phyloP scores from a whole-genome alignment of 257 asterid species.

The Fraxinus pennsylvanica region DNA sequence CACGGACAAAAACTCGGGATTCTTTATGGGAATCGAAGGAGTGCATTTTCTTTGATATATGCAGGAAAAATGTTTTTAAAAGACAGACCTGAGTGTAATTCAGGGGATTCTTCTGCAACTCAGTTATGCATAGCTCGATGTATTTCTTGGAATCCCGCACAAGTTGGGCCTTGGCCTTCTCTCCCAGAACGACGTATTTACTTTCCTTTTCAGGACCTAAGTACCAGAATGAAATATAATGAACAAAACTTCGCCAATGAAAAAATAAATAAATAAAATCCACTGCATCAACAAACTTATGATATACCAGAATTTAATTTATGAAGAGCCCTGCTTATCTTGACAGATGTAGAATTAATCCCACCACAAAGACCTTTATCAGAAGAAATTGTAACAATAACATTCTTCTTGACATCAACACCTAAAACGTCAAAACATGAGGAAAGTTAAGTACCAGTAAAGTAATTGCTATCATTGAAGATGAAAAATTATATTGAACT shows the following conservation, averaged over 20 bases:
- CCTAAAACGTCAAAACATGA: conserved; percentile 49
- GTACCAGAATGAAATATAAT: conserved; percentile 4
- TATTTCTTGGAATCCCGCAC: conserved; percentile 75
- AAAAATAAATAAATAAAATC: not conserved
- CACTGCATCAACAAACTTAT: conserved; percentile 9
- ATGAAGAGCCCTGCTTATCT: conserved; percentile 74
- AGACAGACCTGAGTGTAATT: conserved; percentile 85
- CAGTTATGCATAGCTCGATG: conserved; percentile 67
- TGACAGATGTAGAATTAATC: conserved; percentile 89
- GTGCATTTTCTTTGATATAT: not conserved
- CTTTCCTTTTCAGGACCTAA: conserved; percentile 82
- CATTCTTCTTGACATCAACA: conserved; percentile 90
- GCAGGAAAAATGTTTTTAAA: conserved; percentile 6
- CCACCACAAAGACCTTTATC: conserved; percentile 99
- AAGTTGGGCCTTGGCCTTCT: conserved; percentile 93
- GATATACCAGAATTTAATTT: conserved; percentile 62
- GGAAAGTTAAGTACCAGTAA: conserved; percentile 8
- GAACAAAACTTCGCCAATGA: not conserved
- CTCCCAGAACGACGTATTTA: conserved; percentile 85
- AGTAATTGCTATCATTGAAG: not conserved
- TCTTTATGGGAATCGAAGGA: not conserved
- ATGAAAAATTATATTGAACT: not conserved
- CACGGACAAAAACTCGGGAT: not conserved
- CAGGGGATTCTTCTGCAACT: conserved; percentile 89
- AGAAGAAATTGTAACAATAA: conserved; percentile 73